Evolutionary conservation across 192 early-diverging fungal species (phyloP).

Genomic region (Piromyces sp.): DNA sequence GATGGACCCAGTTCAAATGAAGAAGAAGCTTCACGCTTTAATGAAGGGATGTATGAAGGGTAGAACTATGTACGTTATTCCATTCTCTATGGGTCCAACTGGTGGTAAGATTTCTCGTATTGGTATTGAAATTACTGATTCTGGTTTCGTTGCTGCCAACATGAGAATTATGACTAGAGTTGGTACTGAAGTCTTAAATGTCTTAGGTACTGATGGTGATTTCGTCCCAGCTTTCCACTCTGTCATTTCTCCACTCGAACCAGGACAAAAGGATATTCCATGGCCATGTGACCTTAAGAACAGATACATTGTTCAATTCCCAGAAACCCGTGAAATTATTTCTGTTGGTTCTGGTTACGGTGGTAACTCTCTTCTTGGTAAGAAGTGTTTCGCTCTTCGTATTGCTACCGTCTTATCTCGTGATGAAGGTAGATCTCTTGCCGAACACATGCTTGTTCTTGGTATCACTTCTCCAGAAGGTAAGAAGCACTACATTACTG

Average conservation of each 20-base stretch:
- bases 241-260: constrained; percentile 3
- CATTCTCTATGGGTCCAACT: constrained; percentile 7
- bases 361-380: constrained; percentile 6
- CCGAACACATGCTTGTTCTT: constrained; percentile 7
- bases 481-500: constrained; percentile 4
- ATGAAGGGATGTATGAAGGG: constrained; percentile 6
- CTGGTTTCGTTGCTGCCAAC: constrained; percentile 6
- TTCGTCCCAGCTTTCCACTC: constrained; percentile 3
- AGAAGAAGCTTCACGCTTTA: constrained; percentile 4
- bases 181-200: constrained; percentile 3
- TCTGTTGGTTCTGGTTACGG: constrained; percentile 6
- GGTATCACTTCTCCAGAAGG: constrained; percentile 1
- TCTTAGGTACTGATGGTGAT: not conserved
- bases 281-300: constrained; percentile 6
- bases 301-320: constrained; percentile 5
- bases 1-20: constrained; percentile 3
- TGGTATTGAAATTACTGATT: constrained; percentile 5
- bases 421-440: constrained; percentile 4
- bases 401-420: constrained; percentile 2
- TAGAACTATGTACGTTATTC: constrained; percentile 8
- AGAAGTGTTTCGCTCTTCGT: constrained; percentile 7
- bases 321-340: constrained; percentile 3
- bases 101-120: not conserved
- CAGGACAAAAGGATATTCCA: constrained; percentile 3
- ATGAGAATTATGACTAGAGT: constrained; percentile 3